These are phyloP conservation scores for rapeseed (Brassica napus) DNA, from an alignment of 345 rosid genomes.

Conservation along the genomic window Da-Ae NC_063449.1:42628001-42628500, in stretches of 20 bases:
- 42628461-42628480: constrained; percentile 1
- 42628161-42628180: background rate
- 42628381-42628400: no score
- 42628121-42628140: background rate
- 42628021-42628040: background rate
- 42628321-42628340: background rate
- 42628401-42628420: background rate
- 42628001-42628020: background rate
- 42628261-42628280: background rate
- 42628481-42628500: background rate
- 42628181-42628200: background rate
- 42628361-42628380: background rate
- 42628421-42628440: background rate
- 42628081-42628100: background rate
- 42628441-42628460: background rate
- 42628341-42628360: background rate
- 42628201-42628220: background rate
- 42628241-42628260: background rate
- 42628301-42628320: background rate
- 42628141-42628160: background rate
- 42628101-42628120: background rate
- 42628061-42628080: background rate
- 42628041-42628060: background rate
- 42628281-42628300: background rate
- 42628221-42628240: background rate